Base-by-base conservation (phyloP, 768 basidiomycete genomes). In the Vararia minispora region DNA sequence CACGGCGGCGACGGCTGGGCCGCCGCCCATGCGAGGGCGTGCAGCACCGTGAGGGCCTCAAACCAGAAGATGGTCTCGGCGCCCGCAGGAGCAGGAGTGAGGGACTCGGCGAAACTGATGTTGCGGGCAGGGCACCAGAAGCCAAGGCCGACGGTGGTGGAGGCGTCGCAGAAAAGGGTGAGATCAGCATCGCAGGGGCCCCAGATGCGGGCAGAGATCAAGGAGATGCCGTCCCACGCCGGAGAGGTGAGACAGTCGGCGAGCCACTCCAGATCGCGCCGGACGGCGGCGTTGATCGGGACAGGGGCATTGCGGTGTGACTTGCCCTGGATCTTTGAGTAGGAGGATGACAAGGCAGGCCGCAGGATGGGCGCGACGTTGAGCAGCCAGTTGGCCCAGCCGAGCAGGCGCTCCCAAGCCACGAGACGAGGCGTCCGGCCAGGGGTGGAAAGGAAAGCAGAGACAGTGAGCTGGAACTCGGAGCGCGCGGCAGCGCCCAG, bases 311-410 rank as follows among this genome's bases (percentile, higher is more conserved):
- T 14, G 0, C 43, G 24, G 7, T 40, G 22, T 0, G 25, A n/a
- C 32, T 61, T 58, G 0, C 55, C 56, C 0, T 32, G 20, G 1
- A 58, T 59, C 43, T 64, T 65, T 4, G 21, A 41, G 34, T 66
- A 65, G 3, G 57, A 7, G 5, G 45, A 35, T 3, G 32, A 45
- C 3, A 65, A 48, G 2, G 40, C 50, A 0, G 62, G 64, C 0
- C 49, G 44, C 0, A 61, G 41, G 0, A 59, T 42, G 0, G 62
- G 61, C 18, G 45, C 58, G 2, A 62, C 58, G 34, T 66, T 66
- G 22, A 66, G 47, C n/a, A n/a, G n/a, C 36, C 36, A 37, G 2
- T 39, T 27, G 7, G 31, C 31, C 28, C 28, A 39, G 1, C 37
- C 37, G 11, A 27, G 17, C 28, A 21, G 6, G 3, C 24, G 18